Conservation (phyloP, 129 eudicot genomes). For the Silybum marianum region DNA sequence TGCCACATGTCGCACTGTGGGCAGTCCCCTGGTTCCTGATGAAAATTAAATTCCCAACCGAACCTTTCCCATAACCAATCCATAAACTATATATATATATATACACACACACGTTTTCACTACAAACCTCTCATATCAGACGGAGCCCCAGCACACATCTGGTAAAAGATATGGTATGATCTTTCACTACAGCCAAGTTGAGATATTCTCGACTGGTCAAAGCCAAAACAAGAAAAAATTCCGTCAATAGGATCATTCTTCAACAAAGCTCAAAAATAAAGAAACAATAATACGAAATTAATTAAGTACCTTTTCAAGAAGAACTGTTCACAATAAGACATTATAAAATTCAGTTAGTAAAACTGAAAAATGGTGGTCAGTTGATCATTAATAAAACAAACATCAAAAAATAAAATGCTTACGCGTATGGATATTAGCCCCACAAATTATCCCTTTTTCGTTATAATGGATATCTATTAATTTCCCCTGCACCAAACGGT, state of each 20-base stretch:
- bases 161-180: constrained; percentile 95
- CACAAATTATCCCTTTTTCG: constrained; percentile 58
- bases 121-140: constrained; percentile 75
- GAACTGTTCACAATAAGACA: constrained; percentile 52
- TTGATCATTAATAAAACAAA: not conserved
- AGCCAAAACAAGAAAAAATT: constrained; percentile 22
- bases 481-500: constrained; percentile 73
- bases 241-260: constrained; percentile 17
- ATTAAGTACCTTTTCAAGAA: constrained; percentile 79
- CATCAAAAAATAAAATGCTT: constrained; percentile 32
- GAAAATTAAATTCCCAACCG: no score
- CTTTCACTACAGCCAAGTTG: constrained; percentile 81
- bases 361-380: constrained; percentile 14
- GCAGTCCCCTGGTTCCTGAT: no score
- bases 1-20: no score
- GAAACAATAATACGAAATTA: not conserved
- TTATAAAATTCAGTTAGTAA: constrained; percentile 22
- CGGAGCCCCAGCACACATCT: constrained; percentile 90
- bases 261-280: not conserved
- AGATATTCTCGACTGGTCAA: constrained; percentile 89
- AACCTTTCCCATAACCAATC: no score
- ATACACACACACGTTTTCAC: no score
- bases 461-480: constrained; percentile 77
- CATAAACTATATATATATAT: not conserved
- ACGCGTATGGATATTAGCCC: constrained; percentile 89